Evolutionary conservation across 352 stramenopile genomes (phyloP), one percentile per base, ranked within the genome.

Genomic region (Phytophthora aleatoria): DNA sequence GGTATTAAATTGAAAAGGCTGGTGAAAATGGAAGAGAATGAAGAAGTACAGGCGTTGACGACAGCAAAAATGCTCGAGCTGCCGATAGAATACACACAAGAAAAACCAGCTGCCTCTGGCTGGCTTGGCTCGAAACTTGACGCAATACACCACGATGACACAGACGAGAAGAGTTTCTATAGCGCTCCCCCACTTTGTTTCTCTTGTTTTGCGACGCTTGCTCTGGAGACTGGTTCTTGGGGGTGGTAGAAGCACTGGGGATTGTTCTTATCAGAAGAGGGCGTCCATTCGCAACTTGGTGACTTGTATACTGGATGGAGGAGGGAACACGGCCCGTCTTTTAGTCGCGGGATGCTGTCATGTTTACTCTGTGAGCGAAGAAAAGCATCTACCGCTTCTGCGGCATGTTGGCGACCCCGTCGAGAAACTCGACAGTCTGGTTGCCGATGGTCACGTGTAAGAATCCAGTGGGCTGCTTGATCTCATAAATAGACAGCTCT

Each of bases 401-500:
- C 43, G 85, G 85, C 80, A 93, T 90, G 67, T 93, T 93, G 59
- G 82, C 84, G 9, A 93, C 85, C 49, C 85, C 85, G 54, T 91
- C 85, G 13, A 91, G 64, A 58, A 93, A 93, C 61, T 93, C 85
- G 44, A 93, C 85, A 2, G 85, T 93, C 74, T 93, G 85, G 67
- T 93, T 93, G 50, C 85, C 85, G 30, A 78, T 67, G 2, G 85
- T 93, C 62, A 93, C 85, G 66, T 93, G 85, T 26, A 93, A 74
- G 53, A 90, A 86, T 39, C 85, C 85, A 13, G 85, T 93, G 5
- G 85, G 85, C 57, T 93, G 85, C 67, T 93, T 93, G 69, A 81
- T 80, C 64, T 93, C 85, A 78, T 93, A 93, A 76, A 91, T 91
- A 65, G 85, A 93, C 50, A 93, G 62, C 62, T 93, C 82, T 51